phyloP scores from a whole-genome alignment of 768 basidiomycete genomes.

The Gyrodon lividus region DNA sequence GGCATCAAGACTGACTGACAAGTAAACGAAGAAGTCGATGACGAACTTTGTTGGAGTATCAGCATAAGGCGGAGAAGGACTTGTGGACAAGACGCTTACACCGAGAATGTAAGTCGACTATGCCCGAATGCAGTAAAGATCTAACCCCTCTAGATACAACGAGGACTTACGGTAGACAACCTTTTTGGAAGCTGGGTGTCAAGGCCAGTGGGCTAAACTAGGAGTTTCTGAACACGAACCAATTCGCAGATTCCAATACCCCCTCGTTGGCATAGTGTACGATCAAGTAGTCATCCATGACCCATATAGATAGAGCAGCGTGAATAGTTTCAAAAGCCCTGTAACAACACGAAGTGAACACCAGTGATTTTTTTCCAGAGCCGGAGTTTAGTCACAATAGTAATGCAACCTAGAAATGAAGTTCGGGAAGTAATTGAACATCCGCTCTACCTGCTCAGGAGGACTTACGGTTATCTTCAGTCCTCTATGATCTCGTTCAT shows the following conservation, averaged over 20 bases:
- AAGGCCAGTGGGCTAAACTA: not conserved
- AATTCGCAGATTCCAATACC: slow-evolving; percentile 14
- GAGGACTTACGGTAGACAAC: slow-evolving; percentile 17
- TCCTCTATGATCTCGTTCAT: slow-evolving; percentile 13
- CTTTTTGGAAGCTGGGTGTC: slow-evolving; percentile 6
- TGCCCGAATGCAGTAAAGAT: not conserved
- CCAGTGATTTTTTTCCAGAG: not conserved
- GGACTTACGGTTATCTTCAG: slow-evolving; percentile 24
- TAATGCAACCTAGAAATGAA: slow-evolving; percentile 16
- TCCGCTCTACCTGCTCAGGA: not conserved
- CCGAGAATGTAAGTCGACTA: slow-evolving; percentile 25
- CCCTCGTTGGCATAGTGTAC: slow-evolving; percentile 12
- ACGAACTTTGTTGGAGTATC: slow-evolving; percentile 15
- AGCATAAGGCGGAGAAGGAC: not conserved
- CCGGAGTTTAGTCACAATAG: slow-evolving; percentile 12
- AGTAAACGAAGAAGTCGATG: slow-evolving; percentile 28
- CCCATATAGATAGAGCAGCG: slow-evolving; percentile 20
- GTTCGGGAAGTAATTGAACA: not conserved
- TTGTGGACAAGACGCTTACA: slow-evolving; percentile 11
- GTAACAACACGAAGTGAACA: not conserved
- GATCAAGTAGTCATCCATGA: slow-evolving; percentile 26
- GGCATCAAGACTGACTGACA: slow-evolving; percentile 9
- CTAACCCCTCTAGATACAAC: not conserved
- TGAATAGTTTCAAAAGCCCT: slow-evolving; percentile 24
- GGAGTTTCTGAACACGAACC: slow-evolving; percentile 15